These are phyloP conservation scores for Salvia miltiorrhiza DNA, from an alignment of 257 asterid genomes.

Conservation along the genomic window DNA sequence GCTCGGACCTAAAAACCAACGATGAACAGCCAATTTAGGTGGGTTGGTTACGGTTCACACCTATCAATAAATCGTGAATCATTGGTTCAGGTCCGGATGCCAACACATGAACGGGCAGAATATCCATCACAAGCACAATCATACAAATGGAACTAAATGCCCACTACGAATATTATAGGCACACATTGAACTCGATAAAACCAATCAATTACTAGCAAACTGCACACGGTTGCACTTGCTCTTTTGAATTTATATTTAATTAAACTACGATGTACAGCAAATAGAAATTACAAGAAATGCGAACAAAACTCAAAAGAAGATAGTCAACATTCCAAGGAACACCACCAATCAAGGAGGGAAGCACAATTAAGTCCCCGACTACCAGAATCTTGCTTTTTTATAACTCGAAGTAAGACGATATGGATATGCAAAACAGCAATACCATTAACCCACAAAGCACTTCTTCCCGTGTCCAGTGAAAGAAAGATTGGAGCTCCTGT, in stretches of 20 bases:
- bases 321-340: slow-evolving; percentile 11
- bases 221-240: background rate
- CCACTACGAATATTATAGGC: too few relatives aligned
- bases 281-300: slow-evolving; percentile 16
- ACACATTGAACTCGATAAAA: background rate
- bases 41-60: too few relatives aligned
- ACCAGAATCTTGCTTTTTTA: slow-evolving; percentile 17
- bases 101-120: too few relatives aligned
- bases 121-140: too few relatives aligned
- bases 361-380: slow-evolving; percentile 4
- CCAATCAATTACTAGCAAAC: background rate
- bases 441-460: background rate
- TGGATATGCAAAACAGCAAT: background rate
- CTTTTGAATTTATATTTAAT: background rate
- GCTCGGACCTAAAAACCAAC: too few relatives aligned
- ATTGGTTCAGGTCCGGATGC: too few relatives aligned
- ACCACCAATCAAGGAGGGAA: background rate
- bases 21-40: too few relatives aligned
- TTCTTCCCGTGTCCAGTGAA: background rate
- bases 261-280: slow-evolving; percentile 21
- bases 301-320: background rate
- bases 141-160: too few relatives aligned
- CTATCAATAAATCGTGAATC: too few relatives aligned
- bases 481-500: background rate
- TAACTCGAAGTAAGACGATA: background rate